Evolutionary conservation across 768 basidiomycete genomes (phyloP), one percentile per base, ranked within the genome.

Genomic region (Ephemerocybe angulata): DNA sequence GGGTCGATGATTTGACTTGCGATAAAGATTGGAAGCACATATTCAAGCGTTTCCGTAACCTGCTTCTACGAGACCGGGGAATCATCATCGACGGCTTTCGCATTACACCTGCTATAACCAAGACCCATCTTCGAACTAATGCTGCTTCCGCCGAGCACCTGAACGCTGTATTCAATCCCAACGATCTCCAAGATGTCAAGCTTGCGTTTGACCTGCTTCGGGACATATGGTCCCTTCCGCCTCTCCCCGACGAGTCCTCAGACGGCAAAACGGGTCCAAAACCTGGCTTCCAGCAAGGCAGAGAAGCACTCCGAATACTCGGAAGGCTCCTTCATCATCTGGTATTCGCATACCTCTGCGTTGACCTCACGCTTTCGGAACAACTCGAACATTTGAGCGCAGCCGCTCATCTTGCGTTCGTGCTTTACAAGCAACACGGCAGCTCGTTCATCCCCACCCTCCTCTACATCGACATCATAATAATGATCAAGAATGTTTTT

Each of bases 401-500:
- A 0, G 72, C 71, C 1, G 61, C 67, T 0, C 70, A 73, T 49
- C 58, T 74, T 4, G 48, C 60, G 0, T 35, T 70, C 1, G 43
- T 47, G 3, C 46, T 70, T 4, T 65, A 58, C 54, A 35, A 50
- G 3, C 15, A 27, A 3, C 22, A 56, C 27, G 47, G 47, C 1
- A 58, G 48, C 1, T 8, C 22, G 0, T 67, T 67, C 50, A 62
- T 75, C 24, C 64, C 67, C 0, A 60, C 53, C 2, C 59, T 61
- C 3, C 62, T 68, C 0, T 75, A 65, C 50, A 17, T 56, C 1
- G 70, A 76, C 52, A 56, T 74, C 35, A 63, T 67, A 63, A 55
- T 70, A 3, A 72, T 72, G 69, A 63, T 75, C 54, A 76, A 73
- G n/a, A n/a, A n/a, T n/a, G n/a, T n/a, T n/a, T n/a, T n/a, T n/a